Base-by-base conservation (phyloP, 2,329 filamentous ascomycete genomes). In the Xylaria sp. region DNA sequence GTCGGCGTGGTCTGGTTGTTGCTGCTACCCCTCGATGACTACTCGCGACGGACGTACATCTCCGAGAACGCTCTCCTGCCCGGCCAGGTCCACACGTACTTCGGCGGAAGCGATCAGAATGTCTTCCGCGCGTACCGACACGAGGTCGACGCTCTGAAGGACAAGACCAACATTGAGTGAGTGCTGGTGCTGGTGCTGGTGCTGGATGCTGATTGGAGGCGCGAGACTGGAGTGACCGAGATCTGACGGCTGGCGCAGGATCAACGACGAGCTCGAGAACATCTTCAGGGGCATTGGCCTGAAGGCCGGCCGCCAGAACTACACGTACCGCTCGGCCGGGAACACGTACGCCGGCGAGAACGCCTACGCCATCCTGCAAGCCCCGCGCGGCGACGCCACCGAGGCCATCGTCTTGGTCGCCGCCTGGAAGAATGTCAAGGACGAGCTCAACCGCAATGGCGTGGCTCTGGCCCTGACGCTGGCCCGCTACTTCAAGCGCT, bases 71-170 rank as follows among this genome's bases (percentile, higher is more conserved):
- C 96, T 12, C 89, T 99, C 41, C 85, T 99, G 15, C 96, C 96
- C 0, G 96, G 94, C 1, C 96, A 99, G 81, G 96, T 98, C 9
- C 95, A 98, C 82, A 97, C 96, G 1, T 99, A 99, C 81, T 99
- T 99, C 79, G 91, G 93, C 7, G 96, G 96, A 20, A 97, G 94
- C 80, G 96, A 99, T 79, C 94, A 98, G 83, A 92, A 98, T 80
- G 89, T 98, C 73, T 94, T 98, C 78, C 88, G 94, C 56, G 96
- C 94, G 8, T 98, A 97, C 80, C 90, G 92, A 77, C 90, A 93
- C 77, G 96, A 98, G 82, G 85, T 97, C 60, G 89, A 92, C 74
- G 85, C 82, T 9, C 78, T 94, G 69, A 85, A 83, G 64, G 82
- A 83, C 72, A 83, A 81, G 76, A 82, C 80, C 70, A 90, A 90